A percentile compares a stretch with the other conserved stretches of the same genome.
Conservation (phyloP, 1,139 yeast genomes). For the Suhomyces wounanorum region DNA sequence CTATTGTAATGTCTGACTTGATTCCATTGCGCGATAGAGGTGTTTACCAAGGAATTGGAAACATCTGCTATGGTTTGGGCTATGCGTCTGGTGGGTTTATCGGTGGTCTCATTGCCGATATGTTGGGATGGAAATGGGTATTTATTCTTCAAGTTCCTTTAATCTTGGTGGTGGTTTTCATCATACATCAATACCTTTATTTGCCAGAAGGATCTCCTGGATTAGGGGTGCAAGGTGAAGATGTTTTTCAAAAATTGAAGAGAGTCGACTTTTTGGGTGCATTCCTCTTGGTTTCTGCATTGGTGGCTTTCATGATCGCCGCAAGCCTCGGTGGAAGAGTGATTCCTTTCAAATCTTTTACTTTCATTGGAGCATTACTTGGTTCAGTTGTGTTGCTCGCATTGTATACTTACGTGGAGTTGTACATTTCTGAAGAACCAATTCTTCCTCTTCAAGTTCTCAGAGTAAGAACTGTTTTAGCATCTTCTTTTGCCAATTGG, state of each 20-base stretch:
- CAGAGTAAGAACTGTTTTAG: slow-evolving; percentile 57
- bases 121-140: slow-evolving; percentile 78
- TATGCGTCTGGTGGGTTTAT: slow-evolving; percentile 68
- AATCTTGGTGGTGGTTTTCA: slow-evolving; percentile 50
- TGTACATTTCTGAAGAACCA: slow-evolving; percentile 61
- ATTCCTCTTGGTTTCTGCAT: slow-evolving; percentile 53
- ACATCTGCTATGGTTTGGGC: slow-evolving; percentile 66
- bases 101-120: slow-evolving; percentile 70
- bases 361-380: slow-evolving; percentile 33
- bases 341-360: slow-evolving; percentile 38
- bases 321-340: slow-evolving; percentile 70
- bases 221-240: slow-evolving; percentile 36
- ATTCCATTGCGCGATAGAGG: slow-evolving; percentile 57
- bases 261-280: slow-evolving; percentile 79
- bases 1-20: slow-evolving; percentile 54
- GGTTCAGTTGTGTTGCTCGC: slow-evolving; percentile 25
- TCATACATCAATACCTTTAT: slow-evolving; percentile 40
- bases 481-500: slow-evolving; percentile 70
- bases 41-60: slow-evolving; percentile 57
- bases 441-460: slow-evolving; percentile 63
- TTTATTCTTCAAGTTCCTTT: slow-evolving; percentile 62
- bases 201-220: slow-evolving; percentile 55
- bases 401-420: slow-evolving; percentile 54
- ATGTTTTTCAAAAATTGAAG: slow-evolving; percentile 48
- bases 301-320: slow-evolving; percentile 59